A percentile compares a stretch with the other conserved stretches of the same genome.
Conservation (phyloP, 2,329 filamentous ascomycete species). For the Colletotrichum lindemuthianum region DNA sequence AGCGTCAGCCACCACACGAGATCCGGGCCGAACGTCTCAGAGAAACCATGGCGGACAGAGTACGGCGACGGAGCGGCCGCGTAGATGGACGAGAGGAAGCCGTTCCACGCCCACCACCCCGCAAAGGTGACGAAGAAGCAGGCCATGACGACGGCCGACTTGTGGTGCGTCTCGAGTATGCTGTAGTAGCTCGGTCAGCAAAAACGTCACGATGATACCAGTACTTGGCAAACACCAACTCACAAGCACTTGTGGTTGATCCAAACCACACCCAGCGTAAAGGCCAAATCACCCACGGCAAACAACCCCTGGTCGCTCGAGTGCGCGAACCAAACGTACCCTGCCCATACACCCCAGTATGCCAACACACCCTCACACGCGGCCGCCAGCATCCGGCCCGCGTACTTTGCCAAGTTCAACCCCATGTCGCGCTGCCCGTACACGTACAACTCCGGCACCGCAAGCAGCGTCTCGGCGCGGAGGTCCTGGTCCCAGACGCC, state of each 20-base stretch:
- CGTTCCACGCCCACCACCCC: slow-evolving; percentile 81
- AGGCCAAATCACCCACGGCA: slow-evolving; percentile 78
- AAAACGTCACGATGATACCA: too few species aligned
- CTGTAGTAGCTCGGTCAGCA: slow-evolving; percentile 48
- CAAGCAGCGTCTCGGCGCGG: slow-evolving; percentile 83
- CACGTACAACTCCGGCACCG: slow-evolving; percentile 89
- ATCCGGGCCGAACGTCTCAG: slow-evolving; percentile 73
- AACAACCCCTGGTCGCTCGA: slow-evolving; percentile 76
- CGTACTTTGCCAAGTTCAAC: slow-evolving; percentile 79
- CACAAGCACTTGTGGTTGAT: slow-evolving; percentile 82
- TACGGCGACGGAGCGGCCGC: slow-evolving; percentile 60
- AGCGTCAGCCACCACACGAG: slow-evolving; percentile 79
- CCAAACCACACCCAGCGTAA: slow-evolving; percentile 75
- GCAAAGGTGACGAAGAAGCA: slow-evolving; percentile 67
- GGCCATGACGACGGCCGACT: slow-evolving; percentile 70
- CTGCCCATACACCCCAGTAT: slow-evolving; percentile 72
- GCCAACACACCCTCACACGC: slow-evolving; percentile 77
- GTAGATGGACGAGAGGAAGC: slow-evolving; percentile 75
- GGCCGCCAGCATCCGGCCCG: slow-evolving; percentile 81
- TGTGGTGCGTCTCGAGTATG: slow-evolving; percentile 82
- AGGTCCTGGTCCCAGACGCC: slow-evolving; percentile 95
- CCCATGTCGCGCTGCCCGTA: slow-evolving; percentile 79
- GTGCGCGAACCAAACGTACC: slow-evolving; percentile 59
- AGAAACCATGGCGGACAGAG: slow-evolving; percentile 74
- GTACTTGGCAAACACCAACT: slow-evolving; percentile 48